phyloP scores from a whole-genome alignment of 1,284 basidiomycete species.

The Anthracocystis panici-leucophaei region DNA sequence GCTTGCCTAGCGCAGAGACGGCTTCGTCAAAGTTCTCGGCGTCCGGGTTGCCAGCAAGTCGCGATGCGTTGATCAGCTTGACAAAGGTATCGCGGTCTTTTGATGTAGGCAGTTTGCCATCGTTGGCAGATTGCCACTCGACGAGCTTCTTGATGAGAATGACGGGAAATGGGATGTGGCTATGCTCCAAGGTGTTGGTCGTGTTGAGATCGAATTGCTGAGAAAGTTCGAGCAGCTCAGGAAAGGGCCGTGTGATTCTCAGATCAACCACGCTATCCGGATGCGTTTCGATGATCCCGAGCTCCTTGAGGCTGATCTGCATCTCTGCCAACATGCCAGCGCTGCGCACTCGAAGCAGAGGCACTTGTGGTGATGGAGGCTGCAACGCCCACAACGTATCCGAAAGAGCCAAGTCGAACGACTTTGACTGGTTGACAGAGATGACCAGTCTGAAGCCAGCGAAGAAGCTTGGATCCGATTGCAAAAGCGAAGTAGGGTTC shows the following conservation, averaged over 20 bases:
- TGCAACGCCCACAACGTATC: conserved; percentile 54
- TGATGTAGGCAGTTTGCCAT: conserved; percentile 73
- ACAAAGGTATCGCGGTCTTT: conserved; percentile 86
- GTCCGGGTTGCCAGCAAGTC: conserved; percentile 79
- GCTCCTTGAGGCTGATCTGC: conserved; percentile 59
- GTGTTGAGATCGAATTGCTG: conserved; percentile 49
- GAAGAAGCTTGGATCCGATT: conserved; percentile 73
- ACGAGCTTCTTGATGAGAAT: conserved; percentile 78
- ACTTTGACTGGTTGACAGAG: conserved; percentile 73
- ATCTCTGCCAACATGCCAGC: conserved; percentile 64
- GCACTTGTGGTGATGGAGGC: conserved; percentile 52
- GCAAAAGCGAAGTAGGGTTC: conserved; percentile 72
- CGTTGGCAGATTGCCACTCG: conserved; percentile 76
- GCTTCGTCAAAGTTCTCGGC: conserved; percentile 90
- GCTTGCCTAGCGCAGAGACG: conserved; percentile 58
- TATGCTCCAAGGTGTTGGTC: conserved; percentile 54
- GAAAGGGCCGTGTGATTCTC: conserved; percentile 89
- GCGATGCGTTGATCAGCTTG: conserved; percentile 72
- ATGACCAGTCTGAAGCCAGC: conserved; percentile 82
- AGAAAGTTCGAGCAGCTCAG: conserved; percentile 70
- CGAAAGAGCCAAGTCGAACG: conserved; percentile 50
- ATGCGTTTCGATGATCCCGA: conserved; percentile 85
- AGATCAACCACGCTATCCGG: conserved; percentile 78
- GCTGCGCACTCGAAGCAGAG: conserved; percentile 53
- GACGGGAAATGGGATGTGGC: conserved; percentile 65